Evolutionary conservation across 345 rosid genomes (phyloP).

Genomic region (Lepidium sativum): DNA sequence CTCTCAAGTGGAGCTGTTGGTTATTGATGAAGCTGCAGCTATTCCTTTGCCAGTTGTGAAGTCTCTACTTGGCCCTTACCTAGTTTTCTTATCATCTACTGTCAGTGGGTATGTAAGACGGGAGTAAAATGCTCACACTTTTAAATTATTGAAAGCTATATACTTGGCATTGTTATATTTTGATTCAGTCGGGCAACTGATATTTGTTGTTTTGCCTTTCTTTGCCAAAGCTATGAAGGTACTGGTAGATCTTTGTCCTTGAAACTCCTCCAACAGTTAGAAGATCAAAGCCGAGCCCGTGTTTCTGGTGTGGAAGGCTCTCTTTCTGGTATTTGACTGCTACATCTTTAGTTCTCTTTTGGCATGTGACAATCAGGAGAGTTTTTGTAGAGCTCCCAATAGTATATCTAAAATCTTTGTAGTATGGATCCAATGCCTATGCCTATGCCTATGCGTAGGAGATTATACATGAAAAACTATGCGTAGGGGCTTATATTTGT

Average conservation of each 20-base stretch:
- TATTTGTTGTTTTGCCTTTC: background rate
- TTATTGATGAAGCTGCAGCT: conserved; percentile 99
- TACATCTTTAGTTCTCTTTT: conserved; percentile 10
- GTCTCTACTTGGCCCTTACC: conserved; percentile 83
- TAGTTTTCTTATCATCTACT: conserved; percentile 94
- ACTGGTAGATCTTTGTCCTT: conserved; percentile 96
- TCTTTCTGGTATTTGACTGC: conserved; percentile 49
- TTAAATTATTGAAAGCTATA: background rate
- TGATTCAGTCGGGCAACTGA: conserved; percentile 1
- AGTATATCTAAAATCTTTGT: conserved; percentile 31
- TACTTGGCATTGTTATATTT: background rate
- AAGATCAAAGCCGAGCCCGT: conserved; percentile 69
- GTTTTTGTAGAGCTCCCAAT: background rate
- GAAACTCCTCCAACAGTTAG: conserved; percentile 85
- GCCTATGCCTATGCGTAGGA: background rate
- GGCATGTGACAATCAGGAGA: background rate
- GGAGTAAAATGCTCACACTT: conserved; percentile 7
- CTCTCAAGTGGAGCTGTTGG: conserved; percentile 90
- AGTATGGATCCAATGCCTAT: conserved; percentile 21
- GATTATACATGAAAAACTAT: too few relatives aligned
- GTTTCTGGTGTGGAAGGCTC: conserved; percentile 57
- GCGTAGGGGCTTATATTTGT: background rate
- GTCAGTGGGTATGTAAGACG: conserved; percentile 74
- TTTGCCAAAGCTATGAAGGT: conserved; percentile 72
- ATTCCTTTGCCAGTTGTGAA: conserved; percentile 93